Base-by-base conservation (phyloP, 495 filamentous ascomycete species). In the Apiosordaria backusii region DNA sequence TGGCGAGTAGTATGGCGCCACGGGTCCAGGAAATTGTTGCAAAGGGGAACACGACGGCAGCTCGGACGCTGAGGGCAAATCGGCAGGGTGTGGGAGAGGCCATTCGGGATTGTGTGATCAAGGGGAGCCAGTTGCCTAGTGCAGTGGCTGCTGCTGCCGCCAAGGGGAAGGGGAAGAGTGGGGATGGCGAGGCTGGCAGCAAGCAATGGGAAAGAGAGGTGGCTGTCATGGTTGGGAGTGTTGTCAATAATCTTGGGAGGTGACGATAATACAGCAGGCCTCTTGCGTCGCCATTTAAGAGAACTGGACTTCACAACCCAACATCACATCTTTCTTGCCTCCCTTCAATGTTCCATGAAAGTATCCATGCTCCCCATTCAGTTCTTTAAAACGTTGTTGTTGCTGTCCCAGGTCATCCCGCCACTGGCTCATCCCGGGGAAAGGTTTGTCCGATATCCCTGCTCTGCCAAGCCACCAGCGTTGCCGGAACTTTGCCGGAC, bases 191-290 rank as follows among this genome's bases (percentile, higher is more conserved):
- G 5, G 71, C 82, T 54, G 64, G 29, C 2, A 53, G 35, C 19
- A 68, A 67, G 23, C 50, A 64, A 2, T 97, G 92, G 89, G 96
- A 98, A 73, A 86, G 93, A 63, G 95, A 97, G 78, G 89, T 94
- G 26, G 93, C 94, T 5, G 93, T 99, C 40, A 97, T 99, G 93
- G 90, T 96, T 61, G 88, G 90, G 63, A 87, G 89, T 55, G 86
- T 96, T 0, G 74, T 84, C 25, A 77, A 77, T 25, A 81, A 80
- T 63, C 65, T 81, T 22, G 52, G 52, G 22, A 55, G 52, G 52
- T 55, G 52, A 55, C n/a, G n/a, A n/a, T n/a, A n/a, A n/a, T n/a
- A n/a, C n/a, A n/a, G n/a, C 50, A 64, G 57, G 57, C 55, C 52
- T 27, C 55, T 27, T n/a, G 18, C 13, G 15, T 26, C 57, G 23